Evolutionary conservation across 805 yeast species (phyloP).

Genomic region (Myxozyma lipomycoides): DNA sequence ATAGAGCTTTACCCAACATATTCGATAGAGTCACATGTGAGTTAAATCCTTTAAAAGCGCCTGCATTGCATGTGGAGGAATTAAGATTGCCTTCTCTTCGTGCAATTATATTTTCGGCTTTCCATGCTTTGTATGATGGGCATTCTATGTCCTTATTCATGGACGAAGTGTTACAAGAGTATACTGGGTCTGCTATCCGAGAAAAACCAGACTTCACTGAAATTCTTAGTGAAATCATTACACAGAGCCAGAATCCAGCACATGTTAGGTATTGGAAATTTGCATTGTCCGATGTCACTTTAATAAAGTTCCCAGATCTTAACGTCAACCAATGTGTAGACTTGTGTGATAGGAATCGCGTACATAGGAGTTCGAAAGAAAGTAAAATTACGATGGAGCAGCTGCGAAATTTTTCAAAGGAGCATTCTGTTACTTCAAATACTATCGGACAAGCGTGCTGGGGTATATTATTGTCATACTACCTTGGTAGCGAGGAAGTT

Average conservation of each 20-base stretch:
- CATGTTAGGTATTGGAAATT: conserved; percentile 9
- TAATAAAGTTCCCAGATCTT: conserved; percentile 3
- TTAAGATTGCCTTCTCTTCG: neutral
- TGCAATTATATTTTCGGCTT: conserved; percentile 9
- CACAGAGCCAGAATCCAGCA: neutral
- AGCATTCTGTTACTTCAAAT: conserved; percentile 14
- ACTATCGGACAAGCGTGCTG: conserved; percentile 22
- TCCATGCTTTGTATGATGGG: conserved; percentile 26
- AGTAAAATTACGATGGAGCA: conserved; percentile 1
- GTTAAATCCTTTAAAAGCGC: conserved; percentile 4
- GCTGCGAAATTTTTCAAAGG: conserved; percentile 4
- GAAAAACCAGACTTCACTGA: conserved; percentile 10
- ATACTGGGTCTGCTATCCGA: neutral
- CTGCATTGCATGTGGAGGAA: conserved; percentile 6
- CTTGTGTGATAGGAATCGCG: neutral
- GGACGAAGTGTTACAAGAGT: conserved; percentile 7
- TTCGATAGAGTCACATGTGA: neutral
- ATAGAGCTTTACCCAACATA: neutral
- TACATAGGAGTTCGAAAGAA: neutral
- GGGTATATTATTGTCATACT: conserved; percentile 19
- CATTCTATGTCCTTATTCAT: conserved; percentile 21
- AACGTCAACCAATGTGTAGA: neutral
- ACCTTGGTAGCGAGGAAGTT: conserved; percentile 14
- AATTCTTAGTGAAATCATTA: conserved; percentile 4
- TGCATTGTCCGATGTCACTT: neutral